Evolutionary conservation across 1,139 yeast genomes (phyloP).

Genomic region (Trichomonascaceae sp.): DNA sequence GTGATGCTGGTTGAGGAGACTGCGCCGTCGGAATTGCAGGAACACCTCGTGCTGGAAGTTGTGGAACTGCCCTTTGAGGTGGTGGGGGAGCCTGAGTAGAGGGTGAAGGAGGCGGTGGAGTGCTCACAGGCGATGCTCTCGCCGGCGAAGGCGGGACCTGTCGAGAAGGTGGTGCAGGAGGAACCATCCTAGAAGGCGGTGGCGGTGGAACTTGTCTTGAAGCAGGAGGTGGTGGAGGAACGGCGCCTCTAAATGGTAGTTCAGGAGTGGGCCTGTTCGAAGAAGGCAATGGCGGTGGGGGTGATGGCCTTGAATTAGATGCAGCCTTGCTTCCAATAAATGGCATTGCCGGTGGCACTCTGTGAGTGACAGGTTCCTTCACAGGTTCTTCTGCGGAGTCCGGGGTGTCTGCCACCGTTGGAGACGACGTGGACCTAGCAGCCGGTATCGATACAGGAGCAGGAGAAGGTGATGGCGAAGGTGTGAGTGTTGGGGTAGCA

Average conservation of each 20-base stretch:
- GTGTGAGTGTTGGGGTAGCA: constrained; percentile 33
- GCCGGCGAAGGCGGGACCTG: neutral
- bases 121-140: neutral
- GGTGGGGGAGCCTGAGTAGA: constrained; percentile 23
- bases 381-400: constrained; percentile 28
- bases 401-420: constrained; percentile 8
- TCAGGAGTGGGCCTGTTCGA: constrained; percentile 22
- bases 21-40: constrained; percentile 13
- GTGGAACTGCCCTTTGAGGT: constrained; percentile 20
- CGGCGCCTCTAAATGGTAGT: constrained; percentile 14
- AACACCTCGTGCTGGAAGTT: constrained; percentile 17
- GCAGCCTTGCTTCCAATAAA: constrained; percentile 26
- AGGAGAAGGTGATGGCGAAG: constrained; percentile 34
- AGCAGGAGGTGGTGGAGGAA: constrained; percentile 25
- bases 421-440: constrained; percentile 20
- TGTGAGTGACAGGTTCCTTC: constrained; percentile 36
- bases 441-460: constrained; percentile 18
- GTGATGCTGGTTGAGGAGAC: constrained; percentile 20
- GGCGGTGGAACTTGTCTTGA: constrained; percentile 21
- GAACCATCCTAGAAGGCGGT: constrained; percentile 30
- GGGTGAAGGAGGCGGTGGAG: constrained; percentile 22
- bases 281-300: constrained; percentile 21
- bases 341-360: constrained; percentile 31
- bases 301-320: constrained; percentile 13
- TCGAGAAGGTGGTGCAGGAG: constrained; percentile 17